phyloP scores from a whole-genome alignment of 2,329 filamentous ascomycete species.

The Xylaria sp. region DNA sequence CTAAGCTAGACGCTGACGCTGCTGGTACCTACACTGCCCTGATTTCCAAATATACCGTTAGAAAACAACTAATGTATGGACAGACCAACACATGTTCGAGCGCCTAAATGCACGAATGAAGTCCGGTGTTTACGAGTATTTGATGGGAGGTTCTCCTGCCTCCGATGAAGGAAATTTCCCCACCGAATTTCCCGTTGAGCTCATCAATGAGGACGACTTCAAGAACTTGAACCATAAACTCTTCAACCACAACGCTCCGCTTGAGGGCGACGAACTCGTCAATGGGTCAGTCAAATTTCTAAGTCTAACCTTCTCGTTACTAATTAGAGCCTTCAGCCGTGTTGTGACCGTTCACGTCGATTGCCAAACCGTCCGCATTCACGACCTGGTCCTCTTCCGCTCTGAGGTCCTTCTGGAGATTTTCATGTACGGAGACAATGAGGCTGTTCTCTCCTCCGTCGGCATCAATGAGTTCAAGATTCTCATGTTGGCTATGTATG shows the following conservation, averaged over 20 bases:
- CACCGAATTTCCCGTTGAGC: no score
- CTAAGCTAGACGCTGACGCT: no score
- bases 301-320: neutral
- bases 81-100: no score
- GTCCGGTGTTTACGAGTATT: no score
- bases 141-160: no score
- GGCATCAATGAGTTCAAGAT: constrained; percentile 11
- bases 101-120: no score
- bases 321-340: neutral
- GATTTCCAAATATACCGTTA: no score
- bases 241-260: neutral
- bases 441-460: neutral
- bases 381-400: neutral
- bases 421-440: neutral
- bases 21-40: no score
- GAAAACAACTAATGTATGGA: no score
- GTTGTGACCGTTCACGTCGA: neutral
- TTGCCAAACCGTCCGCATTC: neutral
- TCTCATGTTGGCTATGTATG: constrained; percentile 21
- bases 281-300: neutral
- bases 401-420: neutral
- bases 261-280: no score
- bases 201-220: neutral
- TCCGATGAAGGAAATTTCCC: no score
- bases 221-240: neutral